phyloP scores from a whole-genome alignment of 1,284 basidiomycete genomes.

The Tilletia indica region DNA sequence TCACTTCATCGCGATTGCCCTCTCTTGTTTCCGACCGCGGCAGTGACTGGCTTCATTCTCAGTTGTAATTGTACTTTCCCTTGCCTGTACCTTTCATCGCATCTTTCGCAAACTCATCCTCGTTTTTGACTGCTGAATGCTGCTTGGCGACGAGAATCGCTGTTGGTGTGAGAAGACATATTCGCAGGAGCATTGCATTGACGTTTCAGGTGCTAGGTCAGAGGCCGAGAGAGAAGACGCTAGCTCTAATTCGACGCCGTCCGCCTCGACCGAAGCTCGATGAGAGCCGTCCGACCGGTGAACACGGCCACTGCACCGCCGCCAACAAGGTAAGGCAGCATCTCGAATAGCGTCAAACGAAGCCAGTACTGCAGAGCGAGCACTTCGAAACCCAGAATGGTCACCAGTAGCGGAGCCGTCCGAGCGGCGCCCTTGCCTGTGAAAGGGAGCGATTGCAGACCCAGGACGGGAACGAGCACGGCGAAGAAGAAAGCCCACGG shows the following conservation, averaged over 20 bases:
- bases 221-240: no score
- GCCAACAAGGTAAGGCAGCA: slow-evolving; percentile 38
- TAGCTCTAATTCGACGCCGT: neutral
- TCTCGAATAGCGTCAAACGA: slow-evolving; percentile 40
- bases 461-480: slow-evolving; percentile 15
- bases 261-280: slow-evolving; percentile 26
- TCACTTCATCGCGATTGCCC: no score
- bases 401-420: slow-evolving; percentile 26
- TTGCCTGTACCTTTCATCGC: no score
- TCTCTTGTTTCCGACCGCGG: no score
- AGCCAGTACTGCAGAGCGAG: slow-evolving; percentile 43
- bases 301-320: slow-evolving; percentile 35
- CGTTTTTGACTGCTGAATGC: no score
- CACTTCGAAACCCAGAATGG: slow-evolving; percentile 31
- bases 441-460: slow-evolving; percentile 22
- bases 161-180: no score
- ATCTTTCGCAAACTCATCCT: no score
- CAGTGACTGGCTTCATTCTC: no score
- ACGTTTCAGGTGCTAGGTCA: no score
- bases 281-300: slow-evolving; percentile 35
- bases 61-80: no score
- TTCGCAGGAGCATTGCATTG: no score
- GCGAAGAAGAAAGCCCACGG: slow-evolving; percentile 38
- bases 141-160: no score
- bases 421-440: slow-evolving; percentile 23